phyloP scores from a whole-genome alignment of 2,329 filamentous ascomycete genomes.

The Curvularia sp. region DNA sequence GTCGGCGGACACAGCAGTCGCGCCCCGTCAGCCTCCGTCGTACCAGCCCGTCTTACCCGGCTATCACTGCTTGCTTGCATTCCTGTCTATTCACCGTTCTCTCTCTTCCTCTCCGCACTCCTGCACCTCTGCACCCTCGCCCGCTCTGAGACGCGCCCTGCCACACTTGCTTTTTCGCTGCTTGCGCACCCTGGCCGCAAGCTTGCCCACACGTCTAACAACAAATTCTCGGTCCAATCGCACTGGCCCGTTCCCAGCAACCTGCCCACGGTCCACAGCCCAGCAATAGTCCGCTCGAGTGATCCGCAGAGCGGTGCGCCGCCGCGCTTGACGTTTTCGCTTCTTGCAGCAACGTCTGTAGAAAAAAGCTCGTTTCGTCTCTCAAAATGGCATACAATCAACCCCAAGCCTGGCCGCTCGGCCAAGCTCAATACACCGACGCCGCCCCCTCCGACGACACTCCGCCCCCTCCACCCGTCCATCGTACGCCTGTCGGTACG shows the following conservation, averaged over 20 bases:
- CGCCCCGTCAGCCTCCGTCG: conserved; percentile 24
- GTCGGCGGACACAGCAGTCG: conserved; percentile 10
- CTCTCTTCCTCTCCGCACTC: background rate
- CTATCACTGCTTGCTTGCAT: conserved; percentile 10
- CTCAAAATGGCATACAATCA: conserved; percentile 33
- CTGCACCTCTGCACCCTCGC: background rate
- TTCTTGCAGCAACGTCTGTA: conserved; percentile 16
- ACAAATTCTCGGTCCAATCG: conserved; percentile 8
- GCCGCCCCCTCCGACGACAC: conserved; percentile 29
- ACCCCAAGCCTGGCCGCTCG: conserved; percentile 32
- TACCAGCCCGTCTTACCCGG: conserved; percentile 23
- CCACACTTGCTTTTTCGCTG: conserved; percentile 1
- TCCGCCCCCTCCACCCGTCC: conserved; percentile 47
- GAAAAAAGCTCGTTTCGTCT: conserved; percentile 7
- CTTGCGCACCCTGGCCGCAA: background rate
- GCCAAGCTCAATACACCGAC: conserved; percentile 30
- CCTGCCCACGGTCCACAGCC: conserved; percentile 12
- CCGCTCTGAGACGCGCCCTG: conserved; percentile 4
- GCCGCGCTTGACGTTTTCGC: conserved; percentile 15
- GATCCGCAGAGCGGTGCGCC: conserved; percentile 25
- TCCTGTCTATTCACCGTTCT: background rate
- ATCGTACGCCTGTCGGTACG: conserved; percentile 41
- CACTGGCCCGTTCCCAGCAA: background rate
- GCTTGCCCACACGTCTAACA: conserved; percentile 5
- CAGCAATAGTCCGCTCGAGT: conserved; percentile 13